These are phyloP conservation scores for Akanthomyces muscarius DNA, from an alignment of 2,329 filamentous ascomycete genomes.

Conservation along the genomic window DNA sequence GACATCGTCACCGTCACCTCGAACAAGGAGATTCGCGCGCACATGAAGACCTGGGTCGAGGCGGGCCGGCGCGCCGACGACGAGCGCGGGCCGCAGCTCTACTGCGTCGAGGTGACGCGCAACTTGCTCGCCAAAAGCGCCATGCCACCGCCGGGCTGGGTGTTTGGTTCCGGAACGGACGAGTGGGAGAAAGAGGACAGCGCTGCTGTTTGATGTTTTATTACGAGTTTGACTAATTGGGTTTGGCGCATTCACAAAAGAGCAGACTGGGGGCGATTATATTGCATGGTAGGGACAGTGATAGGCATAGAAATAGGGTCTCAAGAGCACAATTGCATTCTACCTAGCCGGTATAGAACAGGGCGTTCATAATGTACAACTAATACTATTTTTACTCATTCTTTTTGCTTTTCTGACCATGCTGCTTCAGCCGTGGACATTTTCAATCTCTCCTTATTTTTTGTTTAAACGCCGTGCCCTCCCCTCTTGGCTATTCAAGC, in stretches of 20 bases:
- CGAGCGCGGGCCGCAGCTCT: conserved; percentile 32
- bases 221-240: too few species aligned
- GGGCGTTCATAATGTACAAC: background rate
- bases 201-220: background rate
- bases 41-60: conserved; percentile 34
- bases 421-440: too few species aligned
- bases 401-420: background rate
- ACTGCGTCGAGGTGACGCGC: conserved; percentile 33
- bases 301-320: background rate
- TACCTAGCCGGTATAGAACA: background rate
- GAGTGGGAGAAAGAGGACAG: background rate
- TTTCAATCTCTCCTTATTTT: background rate
- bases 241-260: background rate
- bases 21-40: conserved; percentile 38
- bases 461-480: background rate
- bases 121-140: conserved; percentile 34
- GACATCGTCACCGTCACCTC: conserved; percentile 35
- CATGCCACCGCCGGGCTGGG: conserved; percentile 20
- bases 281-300: background rate
- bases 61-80: conserved; percentile 25
- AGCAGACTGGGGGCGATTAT: background rate
- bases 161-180: background rate
- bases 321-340: background rate
- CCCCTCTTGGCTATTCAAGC: background rate
- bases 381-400: background rate